Evolutionary conservation across 345 rosid genomes (phyloP), one percentile per base, ranked within the genome.

Genomic region (Orychophragmus violaceus): DNA sequence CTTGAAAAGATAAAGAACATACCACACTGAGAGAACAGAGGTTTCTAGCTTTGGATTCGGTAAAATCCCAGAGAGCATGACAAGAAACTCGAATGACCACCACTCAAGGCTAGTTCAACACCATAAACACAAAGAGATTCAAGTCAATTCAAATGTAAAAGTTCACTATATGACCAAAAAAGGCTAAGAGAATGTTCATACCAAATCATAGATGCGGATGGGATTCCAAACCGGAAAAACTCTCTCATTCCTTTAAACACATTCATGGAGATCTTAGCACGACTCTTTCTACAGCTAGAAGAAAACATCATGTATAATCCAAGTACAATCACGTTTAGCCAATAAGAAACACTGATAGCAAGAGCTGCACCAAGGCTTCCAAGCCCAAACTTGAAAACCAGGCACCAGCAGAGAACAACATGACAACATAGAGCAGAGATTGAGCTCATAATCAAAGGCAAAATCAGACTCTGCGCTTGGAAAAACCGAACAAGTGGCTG

Each of bases 31-130:
- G 7, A 88, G 82, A 64, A 88, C 94, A 5, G 98, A 90, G 74
- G 97, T 80, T 78, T 88, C 97, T 48, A 93, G 97, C 85, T 81
- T 64, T 0, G 96, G 94, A 72, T 88, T 90, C 3, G 96, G 94
- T 23, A 90, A 59, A 13, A 88, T 58, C 8, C 99, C 97, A n/a
- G 95, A 93, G 32, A 93, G 81, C 81, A 93, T 39, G 53, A 80
- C 65, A n/a, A 93, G 82, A 42, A 90, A 70, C 70, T 93, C 97
- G 70, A 84, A 94, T 33, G 99, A 94, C 97, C 97, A 94, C 97
- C 97, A 90, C 71, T 94, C 95, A 2, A 90, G 87, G 83, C 97
- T 94, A 5, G 36, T 33, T 0, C 44, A 66, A 36, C 53, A 79
- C 79, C 72, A 57, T 45, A 35, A 25, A 37, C 9, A 64, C 18